A percentile compares a stretch with the other conserved stretches of the same genome.
Evolutionary conservation across 345 rosid species (phyloP).

Genomic region (Rhodomyrtus tomentosa): DNA sequence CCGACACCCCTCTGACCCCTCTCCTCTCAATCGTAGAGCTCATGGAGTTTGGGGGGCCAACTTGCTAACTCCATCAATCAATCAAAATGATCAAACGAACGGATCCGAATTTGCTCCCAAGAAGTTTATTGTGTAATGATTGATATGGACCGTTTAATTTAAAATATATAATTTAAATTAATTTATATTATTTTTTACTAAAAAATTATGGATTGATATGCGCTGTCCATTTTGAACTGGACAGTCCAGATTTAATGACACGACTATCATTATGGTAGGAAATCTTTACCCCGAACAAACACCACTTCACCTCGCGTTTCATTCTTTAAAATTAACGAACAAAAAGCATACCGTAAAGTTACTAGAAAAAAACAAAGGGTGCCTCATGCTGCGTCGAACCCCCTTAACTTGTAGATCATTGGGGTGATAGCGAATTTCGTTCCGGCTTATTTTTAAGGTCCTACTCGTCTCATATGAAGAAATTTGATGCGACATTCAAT

Average conservation of each 20-base stretch:
- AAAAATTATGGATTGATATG: no score
- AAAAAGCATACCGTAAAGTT: not conserved
- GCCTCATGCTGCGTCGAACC: not conserved
- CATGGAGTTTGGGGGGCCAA: not conserved
- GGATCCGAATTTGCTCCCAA: no score
- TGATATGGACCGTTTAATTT: no score
- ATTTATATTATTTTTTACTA: no score
- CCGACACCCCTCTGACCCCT: no score
- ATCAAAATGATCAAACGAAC: not conserved
- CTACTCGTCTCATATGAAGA: not conserved
- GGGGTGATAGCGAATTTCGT: not conserved
- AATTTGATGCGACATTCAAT: not conserved
- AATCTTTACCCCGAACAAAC: no score
- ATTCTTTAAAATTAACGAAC: not conserved
- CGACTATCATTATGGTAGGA: no score
- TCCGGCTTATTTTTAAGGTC: rapidly evolving
- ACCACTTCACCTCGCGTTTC: not conserved
- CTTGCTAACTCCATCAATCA: not conserved
- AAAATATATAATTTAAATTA: no score
- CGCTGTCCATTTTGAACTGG: no score
- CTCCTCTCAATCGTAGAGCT: not conserved
- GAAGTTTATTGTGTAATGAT: no score
- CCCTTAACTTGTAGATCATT: not conserved
- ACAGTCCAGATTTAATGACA: no score
- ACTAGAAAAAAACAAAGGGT: not conserved